Evolutionary conservation across 306 rosid genomes (phyloP), one percentile per base, ranked within the genome.

Genomic region (Fagus sylvatica): DNA sequence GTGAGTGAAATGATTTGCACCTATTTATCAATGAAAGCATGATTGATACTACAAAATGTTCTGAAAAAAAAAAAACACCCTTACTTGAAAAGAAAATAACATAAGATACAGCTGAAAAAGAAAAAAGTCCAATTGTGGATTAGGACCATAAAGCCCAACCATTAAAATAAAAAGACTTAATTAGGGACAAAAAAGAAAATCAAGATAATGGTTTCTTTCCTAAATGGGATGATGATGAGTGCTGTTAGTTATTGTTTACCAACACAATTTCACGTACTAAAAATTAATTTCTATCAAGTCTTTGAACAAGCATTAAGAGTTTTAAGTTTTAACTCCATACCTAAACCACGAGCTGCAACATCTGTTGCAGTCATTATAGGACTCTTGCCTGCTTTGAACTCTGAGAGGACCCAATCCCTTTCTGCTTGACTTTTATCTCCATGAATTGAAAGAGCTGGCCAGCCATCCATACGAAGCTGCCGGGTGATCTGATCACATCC

Each of bases 381-480:
- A 85, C 99, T 95, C 86, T 95, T 95, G 81, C 99, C 99, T 5
- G 97, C 90, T 83, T 89, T 90, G 79, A 95, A 95, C 86, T 95
- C 98, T 30, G 97, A 95, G 69, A 95, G 97, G 64, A 93, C 99
- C 98, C 99, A 95, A 88, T 95, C 98, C 79, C 99, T 93, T 87
- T 95, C 99, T 61, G 98, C 98, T 87, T 91, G 99, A 86, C 99
- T 95, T 88, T 95, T 93, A 75, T 95, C 97, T 67, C 99, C 99
- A 74, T 95, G 99, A 81, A 93, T 95, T 37, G 99, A 93, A 62
- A 95, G 98, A 66, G 99, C 99, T 32, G 98, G 99, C 99, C 99
- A 93, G 66, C 98, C 99, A 88, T 95, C 99, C 98, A 91, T 95
- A 77, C 94, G 98, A 78, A 91, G 99, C 83, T 93, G 97, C 70